Conservation (phyloP, 2,329 filamentous ascomycete species). For the Thielaviopsis ethacetica region DNA sequence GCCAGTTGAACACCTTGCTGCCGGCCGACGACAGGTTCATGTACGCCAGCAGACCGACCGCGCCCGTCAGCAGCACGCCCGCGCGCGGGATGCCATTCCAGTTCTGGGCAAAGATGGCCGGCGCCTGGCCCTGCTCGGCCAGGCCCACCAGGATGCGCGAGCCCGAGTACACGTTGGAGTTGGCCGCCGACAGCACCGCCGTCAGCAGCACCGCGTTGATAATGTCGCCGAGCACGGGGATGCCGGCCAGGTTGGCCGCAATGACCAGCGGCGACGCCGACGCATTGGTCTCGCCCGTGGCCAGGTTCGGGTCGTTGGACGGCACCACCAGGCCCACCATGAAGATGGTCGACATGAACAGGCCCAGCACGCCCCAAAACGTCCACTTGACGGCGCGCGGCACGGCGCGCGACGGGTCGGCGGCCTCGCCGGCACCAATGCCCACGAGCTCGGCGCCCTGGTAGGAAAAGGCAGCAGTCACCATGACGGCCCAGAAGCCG, state of each 20-base stretch:
- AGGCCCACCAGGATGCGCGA: constrained; percentile 52
- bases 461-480: constrained; percentile 53
- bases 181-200: constrained; percentile 62
- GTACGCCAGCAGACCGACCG: constrained; percentile 48
- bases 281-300: constrained; percentile 36
- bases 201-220: constrained; percentile 67
- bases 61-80: constrained; percentile 35
- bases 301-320: constrained; percentile 38
- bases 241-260: constrained; percentile 42
- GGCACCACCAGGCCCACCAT: constrained; percentile 59
- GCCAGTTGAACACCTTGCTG: constrained; percentile 51
- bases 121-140: constrained; percentile 47
- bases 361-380: constrained; percentile 56
- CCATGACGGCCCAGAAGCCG: constrained; percentile 52
- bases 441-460: constrained; percentile 63
- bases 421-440: constrained; percentile 62
- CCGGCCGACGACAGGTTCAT: constrained; percentile 46
- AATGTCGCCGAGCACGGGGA: constrained; percentile 46
- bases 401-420: constrained; percentile 54
- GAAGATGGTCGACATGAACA: constrained; percentile 50
- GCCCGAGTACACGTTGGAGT: constrained; percentile 60
- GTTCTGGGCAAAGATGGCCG: constrained; percentile 40
- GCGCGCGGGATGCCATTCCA: constrained; percentile 43
- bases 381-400: constrained; percentile 58
- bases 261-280: constrained; percentile 51